Conservation (phyloP, 441 rosid genomes). For the Erysimum cheiri region DNA sequence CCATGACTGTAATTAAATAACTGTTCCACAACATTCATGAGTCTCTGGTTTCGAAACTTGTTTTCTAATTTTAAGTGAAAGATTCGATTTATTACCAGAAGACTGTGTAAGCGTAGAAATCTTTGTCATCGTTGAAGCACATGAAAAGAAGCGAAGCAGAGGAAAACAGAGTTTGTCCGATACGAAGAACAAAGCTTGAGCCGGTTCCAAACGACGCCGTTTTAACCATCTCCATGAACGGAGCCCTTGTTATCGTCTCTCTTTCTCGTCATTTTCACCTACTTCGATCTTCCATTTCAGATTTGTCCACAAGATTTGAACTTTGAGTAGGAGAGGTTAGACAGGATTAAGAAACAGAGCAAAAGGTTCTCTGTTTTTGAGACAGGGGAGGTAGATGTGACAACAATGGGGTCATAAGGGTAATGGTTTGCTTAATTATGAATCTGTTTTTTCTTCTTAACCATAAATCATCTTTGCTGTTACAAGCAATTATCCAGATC, state of each 20-base stretch:
- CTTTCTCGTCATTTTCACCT: slow-evolving; percentile 34
- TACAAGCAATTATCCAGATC: slow-evolving; percentile 40
- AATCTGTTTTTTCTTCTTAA: slow-evolving; percentile 10
- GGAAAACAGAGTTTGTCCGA: slow-evolving; percentile 66
- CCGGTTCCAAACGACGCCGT: slow-evolving; percentile 72
- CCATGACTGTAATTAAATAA: slow-evolving; percentile 81
- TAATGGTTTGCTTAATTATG: slow-evolving; percentile 21
- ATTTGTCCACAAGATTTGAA: background rate
- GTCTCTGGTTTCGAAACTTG: background rate
- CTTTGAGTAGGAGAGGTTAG: background rate
- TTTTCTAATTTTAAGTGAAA: background rate
- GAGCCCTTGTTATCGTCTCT: slow-evolving; percentile 31
- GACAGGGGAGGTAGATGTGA: slow-evolving; percentile 27
- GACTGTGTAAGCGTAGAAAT: slow-evolving; percentile 70
- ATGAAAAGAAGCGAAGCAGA: slow-evolving; percentile 67
- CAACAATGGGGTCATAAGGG: slow-evolving; percentile 27
- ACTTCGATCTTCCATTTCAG: slow-evolving; percentile 18
- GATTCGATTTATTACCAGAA: slow-evolving; percentile 55
- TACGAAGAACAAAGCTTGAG: slow-evolving; percentile 66
- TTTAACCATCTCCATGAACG: slow-evolving; percentile 36
- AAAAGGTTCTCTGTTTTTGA: slow-evolving; percentile 28
- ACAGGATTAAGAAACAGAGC: slow-evolving; percentile 34
- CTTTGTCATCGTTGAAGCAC: slow-evolving; percentile 59
- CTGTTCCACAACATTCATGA: slow-evolving; percentile 48
- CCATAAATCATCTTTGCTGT: slow-evolving; percentile 23